Percentiles rank a stretch among this genome's conserved stretches.
phyloP scores from a whole-genome alignment of 176 grass and related monocot genomes.

The Raddia guianensis region DNA sequence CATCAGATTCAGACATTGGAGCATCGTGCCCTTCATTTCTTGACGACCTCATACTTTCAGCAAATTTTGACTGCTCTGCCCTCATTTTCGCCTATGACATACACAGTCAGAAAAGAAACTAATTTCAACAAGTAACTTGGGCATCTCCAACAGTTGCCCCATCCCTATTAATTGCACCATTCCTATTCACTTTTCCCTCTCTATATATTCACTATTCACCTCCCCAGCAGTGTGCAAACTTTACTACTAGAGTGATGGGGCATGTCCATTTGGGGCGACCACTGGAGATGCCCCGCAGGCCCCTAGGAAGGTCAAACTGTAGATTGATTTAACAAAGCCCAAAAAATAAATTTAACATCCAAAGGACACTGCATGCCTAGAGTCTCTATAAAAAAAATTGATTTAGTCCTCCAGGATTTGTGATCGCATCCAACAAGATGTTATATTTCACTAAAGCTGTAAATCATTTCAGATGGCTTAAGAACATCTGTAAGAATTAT shows the following conservation, averaged over 20 bases:
- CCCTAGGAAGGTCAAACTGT: background rate
- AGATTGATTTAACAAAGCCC: background rate
- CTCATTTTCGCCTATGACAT: conserved; percentile 89
- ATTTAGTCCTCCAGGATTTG: background rate
- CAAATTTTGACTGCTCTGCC: conserved; percentile 91
- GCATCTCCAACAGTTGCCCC: too few relatives aligned
- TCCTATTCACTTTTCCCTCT: too few relatives aligned
- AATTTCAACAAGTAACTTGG: background rate
- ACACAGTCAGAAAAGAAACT: conserved; percentile 21
- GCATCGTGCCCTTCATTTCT: conserved; percentile 46
- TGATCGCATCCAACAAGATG: background rate
- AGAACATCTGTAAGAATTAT: conserved; percentile 12
- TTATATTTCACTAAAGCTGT: background rate
- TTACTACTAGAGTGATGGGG: too few relatives aligned
- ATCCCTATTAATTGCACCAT: too few relatives aligned
- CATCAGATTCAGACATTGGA: conserved; percentile 60
- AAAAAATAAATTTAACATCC: conserved; percentile 1
- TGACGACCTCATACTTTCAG: conserved; percentile 65
- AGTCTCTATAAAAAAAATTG: background rate
- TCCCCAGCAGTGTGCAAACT: too few relatives aligned
- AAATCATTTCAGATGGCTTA: background rate
- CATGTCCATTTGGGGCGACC: too few relatives aligned
- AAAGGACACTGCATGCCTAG: conserved; percentile 19
- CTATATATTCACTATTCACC: too few relatives aligned
- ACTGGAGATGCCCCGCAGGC: background rate